Evolutionary conservation across 2,329 filamentous ascomycete genomes (phyloP).

Genomic region (Fusarium sulawesiense): DNA sequence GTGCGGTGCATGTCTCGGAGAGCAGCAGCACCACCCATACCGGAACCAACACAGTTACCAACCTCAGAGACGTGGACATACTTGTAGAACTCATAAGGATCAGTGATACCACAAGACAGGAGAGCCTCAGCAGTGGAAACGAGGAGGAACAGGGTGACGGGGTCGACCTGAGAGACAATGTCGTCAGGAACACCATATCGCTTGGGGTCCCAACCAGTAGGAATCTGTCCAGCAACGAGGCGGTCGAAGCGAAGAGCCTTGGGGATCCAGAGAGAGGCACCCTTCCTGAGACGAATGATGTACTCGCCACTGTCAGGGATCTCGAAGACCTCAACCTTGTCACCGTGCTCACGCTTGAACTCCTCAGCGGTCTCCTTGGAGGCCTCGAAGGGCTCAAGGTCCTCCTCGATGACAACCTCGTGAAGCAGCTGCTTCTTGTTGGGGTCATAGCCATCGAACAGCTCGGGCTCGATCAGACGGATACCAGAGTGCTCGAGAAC

Average conservation of each 20-base stretch:
- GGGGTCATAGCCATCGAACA: constrained; percentile 96
- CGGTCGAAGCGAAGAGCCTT: constrained; percentile 98
- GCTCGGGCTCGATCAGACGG: constrained; percentile 94
- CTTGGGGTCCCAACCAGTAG: constrained; percentile 96
- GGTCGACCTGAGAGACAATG: constrained; percentile 97
- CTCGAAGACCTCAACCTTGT: constrained; percentile 98
- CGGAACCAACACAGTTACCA: constrained; percentile 97
- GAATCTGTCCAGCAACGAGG: constrained; percentile 95
- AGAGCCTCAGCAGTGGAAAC: constrained; percentile 94
- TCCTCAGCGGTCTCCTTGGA: constrained; percentile 98
- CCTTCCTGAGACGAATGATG: constrained; percentile 94
- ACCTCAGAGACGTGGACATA: constrained; percentile 98
- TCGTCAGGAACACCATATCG: constrained; percentile 96
- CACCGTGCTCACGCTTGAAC: constrained; percentile 96
- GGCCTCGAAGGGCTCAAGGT: constrained; percentile 95
- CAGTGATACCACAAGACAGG: constrained; percentile 92
- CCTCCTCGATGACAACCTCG: constrained; percentile 96
- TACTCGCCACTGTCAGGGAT: constrained; percentile 94
- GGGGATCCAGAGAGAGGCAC: constrained; percentile 92
- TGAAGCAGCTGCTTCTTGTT: constrained; percentile 99
- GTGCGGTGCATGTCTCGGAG: constrained; percentile 99
- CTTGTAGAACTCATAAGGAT: constrained; percentile 99
- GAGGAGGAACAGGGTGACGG: constrained; percentile 93
- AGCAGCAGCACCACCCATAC: constrained; percentile 94
- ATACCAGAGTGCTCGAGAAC: constrained; percentile 98